Evolutionary conservation across 148 eudicot genomes (phyloP).

Genomic region (Spergularia bocconei): DNA sequence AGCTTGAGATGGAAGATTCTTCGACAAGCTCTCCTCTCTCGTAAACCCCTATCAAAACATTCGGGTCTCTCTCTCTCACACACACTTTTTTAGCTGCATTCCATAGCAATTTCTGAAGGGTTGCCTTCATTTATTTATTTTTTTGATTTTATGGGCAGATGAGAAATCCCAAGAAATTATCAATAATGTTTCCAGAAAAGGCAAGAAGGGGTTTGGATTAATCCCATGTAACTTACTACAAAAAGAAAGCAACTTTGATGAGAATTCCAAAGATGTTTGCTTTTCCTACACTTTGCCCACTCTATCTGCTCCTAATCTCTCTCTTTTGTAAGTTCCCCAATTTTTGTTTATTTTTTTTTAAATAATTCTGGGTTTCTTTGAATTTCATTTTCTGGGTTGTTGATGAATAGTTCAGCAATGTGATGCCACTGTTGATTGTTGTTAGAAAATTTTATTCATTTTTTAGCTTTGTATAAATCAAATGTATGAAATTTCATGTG

Average conservation of each 20-base stretch:
- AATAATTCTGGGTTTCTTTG: background rate
- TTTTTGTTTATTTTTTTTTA: background rate
- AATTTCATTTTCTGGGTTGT: background rate
- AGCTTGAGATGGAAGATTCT: constrained; percentile 69
- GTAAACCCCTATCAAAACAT: constrained; percentile 19
- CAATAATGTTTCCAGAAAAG: constrained; percentile 53
- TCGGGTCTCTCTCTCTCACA: constrained; percentile 18
- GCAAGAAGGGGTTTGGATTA: constrained; percentile 57
- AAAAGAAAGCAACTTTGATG: constrained; percentile 6
- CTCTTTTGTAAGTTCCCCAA: constrained; percentile 42
- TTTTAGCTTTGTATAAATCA: too few species aligned
- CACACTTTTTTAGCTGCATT: background rate
- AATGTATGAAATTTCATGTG: background rate
- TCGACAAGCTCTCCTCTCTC: constrained; percentile 54
- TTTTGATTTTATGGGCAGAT: constrained; percentile 32
- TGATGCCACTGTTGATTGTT: background rate
- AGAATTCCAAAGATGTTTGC: constrained; percentile 37
- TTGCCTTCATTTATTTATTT: background rate
- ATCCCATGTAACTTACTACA: constrained; percentile 48
- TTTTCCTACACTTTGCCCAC: constrained; percentile 36
- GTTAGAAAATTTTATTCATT: too few species aligned
- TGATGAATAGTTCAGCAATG: background rate
- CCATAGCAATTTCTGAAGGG: background rate
- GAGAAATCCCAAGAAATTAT: constrained; percentile 35
- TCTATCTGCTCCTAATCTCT: constrained; percentile 32